Evolutionary conservation across 1,139 yeast species (phyloP).

Genomic region (Taphrina deformans): DNA sequence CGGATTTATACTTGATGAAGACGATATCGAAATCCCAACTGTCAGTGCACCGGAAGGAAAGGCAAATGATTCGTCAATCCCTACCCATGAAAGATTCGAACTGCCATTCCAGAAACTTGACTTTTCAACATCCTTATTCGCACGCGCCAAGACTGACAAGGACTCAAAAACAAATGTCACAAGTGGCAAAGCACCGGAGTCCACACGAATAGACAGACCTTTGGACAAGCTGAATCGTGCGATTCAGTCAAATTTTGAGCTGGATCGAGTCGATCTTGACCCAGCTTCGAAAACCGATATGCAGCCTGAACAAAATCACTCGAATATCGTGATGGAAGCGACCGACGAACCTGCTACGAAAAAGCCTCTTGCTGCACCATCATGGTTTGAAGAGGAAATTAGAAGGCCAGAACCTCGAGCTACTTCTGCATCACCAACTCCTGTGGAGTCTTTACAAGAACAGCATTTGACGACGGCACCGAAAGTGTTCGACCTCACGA

Average conservation of each 20-base stretch:
- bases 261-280: neutral
- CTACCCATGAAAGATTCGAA: neutral
- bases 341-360: neutral
- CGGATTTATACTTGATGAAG: conserved; percentile 29
- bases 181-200: neutral
- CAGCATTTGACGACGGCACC: neutral
- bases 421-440: neutral
- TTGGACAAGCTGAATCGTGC: conserved; percentile 8
- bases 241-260: neutral
- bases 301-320: neutral
- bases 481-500: conserved; percentile 1
- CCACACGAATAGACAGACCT: neutral
- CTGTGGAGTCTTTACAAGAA: neutral
- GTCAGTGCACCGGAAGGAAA: neutral
- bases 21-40: neutral
- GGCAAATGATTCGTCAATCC: neutral
- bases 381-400: conserved; percentile 18
- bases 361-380: neutral
- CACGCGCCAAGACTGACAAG: neutral
- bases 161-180: neutral
- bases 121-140: neutral
- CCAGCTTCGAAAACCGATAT: neutral
- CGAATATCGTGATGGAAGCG: neutral
- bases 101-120: conserved; percentile 9
- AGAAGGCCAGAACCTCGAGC: conserved; percentile 8